Evolutionary conservation across 2,329 filamentous ascomycete genomes (phyloP).

Genomic region (Grosmannia huntii): DNA sequence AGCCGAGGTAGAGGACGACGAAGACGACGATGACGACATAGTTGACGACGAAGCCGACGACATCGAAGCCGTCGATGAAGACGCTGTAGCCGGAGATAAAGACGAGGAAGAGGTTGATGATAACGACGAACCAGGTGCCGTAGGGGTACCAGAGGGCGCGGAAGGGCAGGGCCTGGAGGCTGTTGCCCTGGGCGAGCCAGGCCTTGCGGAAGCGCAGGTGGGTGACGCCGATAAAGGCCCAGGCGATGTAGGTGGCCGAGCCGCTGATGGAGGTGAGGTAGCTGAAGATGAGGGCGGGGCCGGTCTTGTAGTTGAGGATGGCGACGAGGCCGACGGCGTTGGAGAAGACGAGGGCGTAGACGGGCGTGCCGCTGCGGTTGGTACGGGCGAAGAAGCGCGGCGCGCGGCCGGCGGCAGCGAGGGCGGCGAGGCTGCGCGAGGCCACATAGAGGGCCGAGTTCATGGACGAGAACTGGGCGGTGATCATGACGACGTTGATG

Average conservation of each 20-base stretch:
- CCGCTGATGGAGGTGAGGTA: conserved; percentile 62
- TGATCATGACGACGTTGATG: conserved; percentile 65
- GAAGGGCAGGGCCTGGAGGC: conserved; percentile 47
- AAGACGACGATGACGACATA: conserved; percentile 56
- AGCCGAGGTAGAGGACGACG: conserved; percentile 42
- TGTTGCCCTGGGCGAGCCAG: conserved; percentile 40
- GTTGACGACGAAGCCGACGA: conserved; percentile 46
- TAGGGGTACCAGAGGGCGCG: conserved; percentile 49
- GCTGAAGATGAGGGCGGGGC: conserved; percentile 47
- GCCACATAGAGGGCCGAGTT: conserved; percentile 52
- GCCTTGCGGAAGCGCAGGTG: conserved; percentile 53
- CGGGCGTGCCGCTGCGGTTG: conserved; percentile 43
- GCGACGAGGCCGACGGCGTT: conserved; percentile 50
- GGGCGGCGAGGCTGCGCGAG: conserved; percentile 43
- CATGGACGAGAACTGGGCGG: conserved; percentile 54
- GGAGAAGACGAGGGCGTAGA: conserved; percentile 42
- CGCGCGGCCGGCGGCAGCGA: conserved; percentile 45
- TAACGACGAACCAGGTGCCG: conserved; percentile 51
- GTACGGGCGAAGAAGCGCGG: conserved; percentile 41
- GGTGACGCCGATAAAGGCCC: conserved; percentile 51
- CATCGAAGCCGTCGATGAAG: conserved; percentile 47
- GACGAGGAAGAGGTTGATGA: conserved; percentile 51
- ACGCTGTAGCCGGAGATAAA: conserved; percentile 56
- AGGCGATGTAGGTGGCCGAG: conserved; percentile 57
- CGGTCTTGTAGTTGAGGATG: conserved; percentile 19